A percentile compares a stretch with the other conserved stretches of the same genome.
phyloP scores from a whole-genome alignment of 2,329 filamentous ascomycete species.

The Huntiella abstrusa region DNA sequence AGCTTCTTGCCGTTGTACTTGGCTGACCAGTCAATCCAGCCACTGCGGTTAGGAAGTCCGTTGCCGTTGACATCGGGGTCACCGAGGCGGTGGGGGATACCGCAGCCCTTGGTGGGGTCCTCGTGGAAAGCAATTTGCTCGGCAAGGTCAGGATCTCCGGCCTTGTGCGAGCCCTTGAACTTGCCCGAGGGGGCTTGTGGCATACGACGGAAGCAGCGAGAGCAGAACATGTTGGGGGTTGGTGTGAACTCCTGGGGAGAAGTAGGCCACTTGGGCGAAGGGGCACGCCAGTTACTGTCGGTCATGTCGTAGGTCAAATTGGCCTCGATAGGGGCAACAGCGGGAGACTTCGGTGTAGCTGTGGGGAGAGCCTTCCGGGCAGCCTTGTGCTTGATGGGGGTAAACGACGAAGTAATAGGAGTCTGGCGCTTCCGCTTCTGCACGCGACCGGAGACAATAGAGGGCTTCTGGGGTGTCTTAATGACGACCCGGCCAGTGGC shows the following conservation, averaged over 20 bases:
- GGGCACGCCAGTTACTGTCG: neutral
- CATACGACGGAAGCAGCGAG: conserved; percentile 8
- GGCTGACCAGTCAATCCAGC: conserved; percentile 10
- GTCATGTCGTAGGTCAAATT: neutral
- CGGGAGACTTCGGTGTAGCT: neutral
- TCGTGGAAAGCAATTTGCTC: conserved; percentile 8
- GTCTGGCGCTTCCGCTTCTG: neutral
- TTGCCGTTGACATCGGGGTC: conserved; percentile 3
- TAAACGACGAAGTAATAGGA: neutral
- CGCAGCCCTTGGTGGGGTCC: conserved; percentile 6
- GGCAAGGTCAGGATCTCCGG: neutral
- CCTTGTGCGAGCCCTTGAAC: conserved; percentile 1
- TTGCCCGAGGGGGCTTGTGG: neutral
- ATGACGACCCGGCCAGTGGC: too few relatives aligned
- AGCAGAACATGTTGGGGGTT: conserved; percentile 8
- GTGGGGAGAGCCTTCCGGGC: too few relatives aligned
- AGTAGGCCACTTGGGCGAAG: conserved; percentile 5
- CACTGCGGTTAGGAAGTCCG: conserved; percentile 10
- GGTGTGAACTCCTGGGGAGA: neutral
- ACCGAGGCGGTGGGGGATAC: conserved; percentile 9
- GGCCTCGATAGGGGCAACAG: neutral
- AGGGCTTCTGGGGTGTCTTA: too few relatives aligned
- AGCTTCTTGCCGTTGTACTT: conserved; percentile 7
- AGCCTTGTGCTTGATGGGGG: neutral
- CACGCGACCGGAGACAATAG: too few relatives aligned